These are phyloP conservation scores for Arctium minus DNA, from an alignment of 129 eudicot species.

Conservation along the genomic window DNA sequence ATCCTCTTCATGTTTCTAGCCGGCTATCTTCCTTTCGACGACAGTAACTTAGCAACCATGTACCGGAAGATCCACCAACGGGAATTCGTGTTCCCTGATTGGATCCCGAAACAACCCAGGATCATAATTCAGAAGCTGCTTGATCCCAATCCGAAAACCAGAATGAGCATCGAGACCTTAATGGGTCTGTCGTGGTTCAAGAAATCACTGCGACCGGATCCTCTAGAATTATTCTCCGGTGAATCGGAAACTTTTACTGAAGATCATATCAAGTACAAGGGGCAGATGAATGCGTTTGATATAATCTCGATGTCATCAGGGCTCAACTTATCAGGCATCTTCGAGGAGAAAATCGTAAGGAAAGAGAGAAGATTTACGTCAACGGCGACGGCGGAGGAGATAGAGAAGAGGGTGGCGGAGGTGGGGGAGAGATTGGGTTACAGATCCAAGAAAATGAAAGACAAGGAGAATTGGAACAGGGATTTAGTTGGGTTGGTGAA, in stretches of 20 bases:
- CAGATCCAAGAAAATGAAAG: conserved; percentile 34
- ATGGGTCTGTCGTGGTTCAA: conserved; percentile 60
- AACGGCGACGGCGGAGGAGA: conserved; percentile 30
- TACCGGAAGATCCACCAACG: conserved; percentile 61
- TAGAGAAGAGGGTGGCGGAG: conserved; percentile 47
- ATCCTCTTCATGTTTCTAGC: conserved; percentile 55
- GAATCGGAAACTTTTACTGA: conserved; percentile 7
- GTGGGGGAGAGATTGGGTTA: conserved; percentile 62
- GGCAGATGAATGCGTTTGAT: conserved; percentile 71
- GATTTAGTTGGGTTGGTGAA: conserved; percentile 49
- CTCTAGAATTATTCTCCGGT: conserved; percentile 6
- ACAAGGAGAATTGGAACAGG: conserved; percentile 34
- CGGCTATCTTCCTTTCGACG: conserved; percentile 71
- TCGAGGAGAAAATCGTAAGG: conserved; percentile 30
- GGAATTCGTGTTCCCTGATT: conserved; percentile 51
- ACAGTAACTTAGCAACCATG: conserved; percentile 59
- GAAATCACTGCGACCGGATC: conserved; percentile 27
- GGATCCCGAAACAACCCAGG: conserved; percentile 58
- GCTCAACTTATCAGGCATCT: conserved; percentile 57
- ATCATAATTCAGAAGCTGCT: conserved; percentile 50
- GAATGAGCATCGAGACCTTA: conserved; percentile 55
- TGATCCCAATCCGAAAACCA: conserved; percentile 70
- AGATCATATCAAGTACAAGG: neutral
- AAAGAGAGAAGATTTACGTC: conserved; percentile 58
- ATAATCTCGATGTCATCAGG: conserved; percentile 79